A percentile compares a stretch with the other conserved stretches of the same genome.
Conservation (phyloP, 768 basidiomycete species). For the Rubroboletus pulcherrimus region DNA sequence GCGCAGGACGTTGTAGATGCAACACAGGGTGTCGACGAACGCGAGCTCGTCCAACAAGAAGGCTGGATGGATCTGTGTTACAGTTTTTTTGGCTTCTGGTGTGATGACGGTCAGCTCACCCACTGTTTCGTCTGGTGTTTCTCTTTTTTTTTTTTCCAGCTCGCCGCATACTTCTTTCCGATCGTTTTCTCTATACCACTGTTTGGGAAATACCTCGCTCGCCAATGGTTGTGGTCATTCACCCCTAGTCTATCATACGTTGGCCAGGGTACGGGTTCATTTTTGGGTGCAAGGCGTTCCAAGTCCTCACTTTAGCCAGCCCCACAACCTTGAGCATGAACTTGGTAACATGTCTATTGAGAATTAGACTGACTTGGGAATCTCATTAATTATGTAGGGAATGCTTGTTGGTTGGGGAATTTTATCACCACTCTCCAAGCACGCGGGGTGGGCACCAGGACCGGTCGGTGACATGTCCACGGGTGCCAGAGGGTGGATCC, state of each 20-base stretch:
- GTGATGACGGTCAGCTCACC: conserved; percentile 62
- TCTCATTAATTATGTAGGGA: conserved; percentile 46
- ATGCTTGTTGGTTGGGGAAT: conserved; percentile 97
- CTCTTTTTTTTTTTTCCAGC: conserved; percentile 40
- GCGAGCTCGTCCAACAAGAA: conserved; percentile 52
- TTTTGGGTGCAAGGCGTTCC: neutral
- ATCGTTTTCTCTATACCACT: conserved; percentile 83
- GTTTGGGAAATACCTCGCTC: conserved; percentile 79
- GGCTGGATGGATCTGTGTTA: conserved; percentile 76
- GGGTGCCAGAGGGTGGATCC: conserved; percentile 93
- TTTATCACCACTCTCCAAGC: conserved; percentile 83
- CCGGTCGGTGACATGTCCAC: conserved; percentile 81
- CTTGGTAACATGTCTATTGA: conserved; percentile 46
- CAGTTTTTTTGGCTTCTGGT: conserved; percentile 77
- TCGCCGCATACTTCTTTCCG: conserved; percentile 86
- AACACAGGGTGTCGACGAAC: conserved; percentile 31
- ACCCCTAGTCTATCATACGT: conserved; percentile 90
- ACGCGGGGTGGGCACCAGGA: conserved; percentile 89
- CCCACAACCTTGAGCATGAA: conserved; percentile 94
- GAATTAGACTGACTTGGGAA: neutral
- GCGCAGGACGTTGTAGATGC: conserved; percentile 26
- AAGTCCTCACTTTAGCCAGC: conserved; percentile 4
- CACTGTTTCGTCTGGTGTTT: neutral
- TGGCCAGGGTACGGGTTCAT: conserved; percentile 62
- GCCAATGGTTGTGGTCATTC: conserved; percentile 90